Base-by-base conservation (phyloP, 2,329 filamentous ascomycete genomes). In the Balansia obtecta region DNA sequence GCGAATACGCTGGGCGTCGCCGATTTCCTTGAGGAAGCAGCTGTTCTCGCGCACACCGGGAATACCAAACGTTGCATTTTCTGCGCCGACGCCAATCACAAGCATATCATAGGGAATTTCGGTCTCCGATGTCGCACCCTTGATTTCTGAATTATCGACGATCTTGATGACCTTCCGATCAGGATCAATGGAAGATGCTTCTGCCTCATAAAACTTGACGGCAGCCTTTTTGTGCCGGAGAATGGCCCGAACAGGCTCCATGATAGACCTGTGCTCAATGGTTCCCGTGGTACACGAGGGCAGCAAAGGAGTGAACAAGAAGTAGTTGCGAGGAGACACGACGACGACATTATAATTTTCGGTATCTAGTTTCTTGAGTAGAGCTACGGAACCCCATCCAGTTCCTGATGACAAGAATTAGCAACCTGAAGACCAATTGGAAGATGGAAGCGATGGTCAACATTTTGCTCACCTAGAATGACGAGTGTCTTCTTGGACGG, bases 301-400 rank as follows among this genome's bases (percentile, higher is more conserved):
- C 54, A 98, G 81, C 53, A 98, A 82, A 53, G 93, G 93, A 32
- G 93, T 98, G 79, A 98, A 98, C 60, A 98, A 85, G 83, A 98
- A 98, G 80, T 95, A 98, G 75, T 98, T 98, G 67, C 93, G 88
- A 50, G 93, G 93, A 46, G 93, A 97, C 68, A 98, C 88, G 67
- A 98, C 89, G 65, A 97, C 71, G 69, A 97, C 91, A 69, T 98
- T 97, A 81, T 97, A 98, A 79, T 97, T 95, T 69, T 95, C 87
- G 54, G 91, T 96, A 66, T 98, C 90, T 70, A 98, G 86, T 68
- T 95, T 96, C 81, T 98, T 98, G 58, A 98, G 81, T 54, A 98
- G 83, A 54, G 91, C 94, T 63, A 98, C 88, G 42, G 91, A 88
- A 60, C 74, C 93, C 93, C 93, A 98, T 60, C 93, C 93, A 61